phyloP scores from a whole-genome alignment of 352 stramenopile species.

The Poterioochromonas sp. region DNA sequence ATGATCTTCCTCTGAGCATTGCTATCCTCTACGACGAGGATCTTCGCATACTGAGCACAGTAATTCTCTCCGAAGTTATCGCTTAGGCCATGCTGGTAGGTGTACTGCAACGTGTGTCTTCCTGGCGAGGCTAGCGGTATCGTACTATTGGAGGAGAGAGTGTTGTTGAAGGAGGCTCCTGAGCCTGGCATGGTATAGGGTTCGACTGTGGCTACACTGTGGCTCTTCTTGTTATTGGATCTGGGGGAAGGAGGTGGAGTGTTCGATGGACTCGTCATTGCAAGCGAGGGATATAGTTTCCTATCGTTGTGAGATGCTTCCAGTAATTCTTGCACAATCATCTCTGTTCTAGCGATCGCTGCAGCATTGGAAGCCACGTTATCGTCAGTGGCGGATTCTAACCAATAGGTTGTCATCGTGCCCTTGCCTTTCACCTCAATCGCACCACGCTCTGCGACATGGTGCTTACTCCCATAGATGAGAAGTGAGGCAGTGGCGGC shows the following conservation, averaged over 20 bases:
- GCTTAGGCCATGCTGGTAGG: neutral
- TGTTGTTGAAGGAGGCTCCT: too few relatives aligned
- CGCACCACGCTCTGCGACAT: neutral
- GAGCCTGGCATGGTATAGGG: neutral
- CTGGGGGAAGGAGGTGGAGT: too few relatives aligned
- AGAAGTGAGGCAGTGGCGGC: neutral
- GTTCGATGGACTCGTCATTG: neutral
- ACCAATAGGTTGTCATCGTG: constrained; percentile 18
- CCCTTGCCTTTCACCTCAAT: constrained; percentile 29
- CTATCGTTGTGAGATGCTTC: neutral
- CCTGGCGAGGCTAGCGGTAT: too few relatives aligned
- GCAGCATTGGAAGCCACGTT: neutral
- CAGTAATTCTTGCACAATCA: neutral
- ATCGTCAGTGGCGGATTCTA: neutral
- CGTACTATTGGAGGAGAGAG: too few relatives aligned
- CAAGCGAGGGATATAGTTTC: neutral
- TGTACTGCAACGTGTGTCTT: neutral
- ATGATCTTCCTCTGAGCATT: constrained; percentile 3
- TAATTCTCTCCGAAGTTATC: neutral
- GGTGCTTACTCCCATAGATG: neutral
- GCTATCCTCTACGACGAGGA: constrained; percentile 12
- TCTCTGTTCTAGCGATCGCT: neutral
- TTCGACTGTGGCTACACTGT: too few relatives aligned
- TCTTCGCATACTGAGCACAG: neutral
- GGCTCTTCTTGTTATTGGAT: too few relatives aligned